These are phyloP conservation scores for Moesziomyces globuligerus DNA, from an alignment of 1,284 basidiomycete species.

Conservation along the genomic window DNA sequence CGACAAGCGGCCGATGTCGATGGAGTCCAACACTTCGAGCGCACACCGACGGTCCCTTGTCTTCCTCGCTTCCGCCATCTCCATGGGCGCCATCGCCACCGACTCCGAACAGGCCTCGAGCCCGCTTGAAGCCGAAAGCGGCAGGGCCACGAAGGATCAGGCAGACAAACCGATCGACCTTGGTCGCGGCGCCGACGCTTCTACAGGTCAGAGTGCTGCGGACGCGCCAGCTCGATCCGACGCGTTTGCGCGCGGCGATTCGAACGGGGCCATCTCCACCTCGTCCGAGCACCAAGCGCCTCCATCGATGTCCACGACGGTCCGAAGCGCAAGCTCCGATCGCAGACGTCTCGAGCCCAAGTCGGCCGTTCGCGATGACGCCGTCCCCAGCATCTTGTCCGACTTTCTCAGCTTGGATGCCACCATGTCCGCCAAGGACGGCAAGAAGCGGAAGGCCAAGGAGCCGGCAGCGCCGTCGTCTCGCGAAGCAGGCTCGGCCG, in stretches of 20 bases:
- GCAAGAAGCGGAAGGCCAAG: constrained; percentile 12
- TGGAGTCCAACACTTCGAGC: constrained; percentile 37
- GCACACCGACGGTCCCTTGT: constrained; percentile 26
- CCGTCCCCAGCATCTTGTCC: constrained; percentile 32
- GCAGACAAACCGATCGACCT: neutral
- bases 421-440: constrained; percentile 8
- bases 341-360: constrained; percentile 31
- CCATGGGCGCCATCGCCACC: constrained; percentile 40
- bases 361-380: constrained; percentile 30
- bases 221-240: neutral
- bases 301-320: constrained; percentile 4
- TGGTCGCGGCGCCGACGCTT: neutral
- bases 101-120: constrained; percentile 2
- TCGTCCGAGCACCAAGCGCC: neutral
- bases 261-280: neutral
- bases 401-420: constrained; percentile 44
- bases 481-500: neutral
- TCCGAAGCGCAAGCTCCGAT: constrained; percentile 5
- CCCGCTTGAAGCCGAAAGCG: neutral
- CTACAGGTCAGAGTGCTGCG: neutral
- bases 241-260: neutral
- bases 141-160: neutral
- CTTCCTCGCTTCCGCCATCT: constrained; percentile 47
- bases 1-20: constrained; percentile 23
- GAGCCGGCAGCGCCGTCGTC: neutral